Base-by-base conservation (phyloP, 768 basidiomycete species). In the Lactarius sanguifluus region DNA sequence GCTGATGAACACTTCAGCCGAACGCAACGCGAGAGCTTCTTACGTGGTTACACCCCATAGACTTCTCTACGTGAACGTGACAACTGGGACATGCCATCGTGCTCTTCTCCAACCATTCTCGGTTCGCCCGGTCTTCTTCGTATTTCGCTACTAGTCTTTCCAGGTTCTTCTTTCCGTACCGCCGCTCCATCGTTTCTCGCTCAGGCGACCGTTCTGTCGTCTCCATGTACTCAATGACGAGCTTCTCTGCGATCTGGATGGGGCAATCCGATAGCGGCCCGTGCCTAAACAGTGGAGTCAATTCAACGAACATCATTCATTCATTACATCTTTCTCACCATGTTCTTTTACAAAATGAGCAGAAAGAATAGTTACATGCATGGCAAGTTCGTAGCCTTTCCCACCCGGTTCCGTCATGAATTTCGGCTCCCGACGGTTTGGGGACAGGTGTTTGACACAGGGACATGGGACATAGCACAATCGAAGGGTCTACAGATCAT, bases 11-110 rank as follows among this genome's bases (percentile, higher is more conserved):
- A 7, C 10, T 43, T 5, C 47, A 36, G 54, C 4, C 56, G 3
- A 34, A 32, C 40, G 23, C 55, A 43, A 43, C 30, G 40, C 54
- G 23, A 25, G 40, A 41, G 45, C 52, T 5, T 72, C 76, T 67
- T 69, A 94, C 93, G 77, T 96, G 94, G 76, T 96, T 96, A 77
- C 94, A 96, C 2, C 94, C 94, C 66, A 82, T 70, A 20, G 81
- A 83, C 77, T 92, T 92, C 77, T 92, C 89, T 13, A 94, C 88
- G 66, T 83, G 80, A 16, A 91, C 82, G 20, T 75, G 71, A 76
- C 94, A 96, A 6, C 86, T 86, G 5, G 93, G 90, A 73, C 91
- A 92, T 23, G 80, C 78, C 76, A 82, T 88, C 13, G 94, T 91
- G 50, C 83, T 85, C 40, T 78, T 73, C 34, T 86, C 81, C 32